Evolutionary conservation across 2,329 filamentous ascomycete genomes (phyloP), one percentile per base, ranked within the genome.

Genomic region (Dactylella cylindrospora): DNA sequence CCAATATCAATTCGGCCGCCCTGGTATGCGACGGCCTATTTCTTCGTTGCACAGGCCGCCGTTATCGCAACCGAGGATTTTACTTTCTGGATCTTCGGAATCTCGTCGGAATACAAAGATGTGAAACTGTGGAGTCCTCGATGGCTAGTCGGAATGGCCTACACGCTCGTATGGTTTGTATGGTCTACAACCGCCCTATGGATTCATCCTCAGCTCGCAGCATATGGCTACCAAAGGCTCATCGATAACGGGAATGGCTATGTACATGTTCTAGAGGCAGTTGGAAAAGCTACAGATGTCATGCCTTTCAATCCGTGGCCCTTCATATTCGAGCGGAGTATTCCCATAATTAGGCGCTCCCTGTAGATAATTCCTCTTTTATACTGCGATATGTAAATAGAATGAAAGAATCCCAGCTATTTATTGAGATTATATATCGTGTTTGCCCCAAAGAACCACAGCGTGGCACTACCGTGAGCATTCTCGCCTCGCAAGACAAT

Each of bases 271-370:
- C 25, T 61, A 10, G 45, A 43, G 13, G 47, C 55, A 6, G 44
- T 43, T 12, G 22, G 47, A 13, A n/a, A 38, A 31, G 43, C 41
- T 2, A 22, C 35, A 5, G 17, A 17, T 23, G 28, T 35, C 10
- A 40, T 61, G 8, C 55, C 47, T 17, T 29, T 61, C 5, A 61
- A 61, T 13, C 55, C 47, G 9, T 61, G 47, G 47, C 55, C 55
- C 2, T 13, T 19, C 12, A 29, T 44, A 4, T n/a, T 61, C 8
- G 25, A 35, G 1, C 22, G 35, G 7, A 29, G 7, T 28, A 39
- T 17, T 7, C n/a, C 45, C 13, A 12, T 51, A 2, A 13, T 38
- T n/a, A 28, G 32, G n/a, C 44, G 17, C 2, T 26, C n/a, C n/a
- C n/a, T n/a, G n/a, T n/a, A n/a, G n/a, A n/a, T n/a, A n/a, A n/a